Base-by-base conservation (phyloP, 2,329 filamentous ascomycete species). In the Cladophialophora bantiana region DNA sequence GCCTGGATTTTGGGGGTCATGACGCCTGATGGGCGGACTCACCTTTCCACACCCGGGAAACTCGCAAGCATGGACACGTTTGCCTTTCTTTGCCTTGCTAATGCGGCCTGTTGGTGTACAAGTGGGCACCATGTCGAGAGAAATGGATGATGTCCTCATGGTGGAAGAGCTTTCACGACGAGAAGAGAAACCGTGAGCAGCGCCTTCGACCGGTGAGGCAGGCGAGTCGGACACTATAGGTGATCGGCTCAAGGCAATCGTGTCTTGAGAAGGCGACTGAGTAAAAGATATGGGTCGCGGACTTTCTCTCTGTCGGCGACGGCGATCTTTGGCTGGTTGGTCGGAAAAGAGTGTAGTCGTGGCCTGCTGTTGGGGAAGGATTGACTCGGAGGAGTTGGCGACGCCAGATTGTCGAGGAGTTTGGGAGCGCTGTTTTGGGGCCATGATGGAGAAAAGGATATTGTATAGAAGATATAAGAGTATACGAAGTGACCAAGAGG, bases 1-100 rank as follows among this genome's bases (percentile, higher is more conserved):
- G 62, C 58, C 54, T 60, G 32, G 42, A 59, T 15, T 56, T 55
- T 61, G 59, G 59, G 63, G 54, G 50, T 60, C 59, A 26, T 34
- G 50, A 55, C 38, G 59, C 59, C 59, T 48, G 3, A 40, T 15
- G 38, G 50, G 50, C 38, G 31, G 12, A 72, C 78, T 66, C 68
- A 83, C 81, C 78, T 84, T 84, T 67, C 76, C 77, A 71, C 82
- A 84, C 45, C 81, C 81, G 15, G 80, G 79, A 66, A 75, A 81
- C 65, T 82, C 77, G 71, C 82, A 84, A 7, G 77, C 77, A 70
- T 84, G 82, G 13, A 84, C 82, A 59, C 81, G 79, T 73, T 83
- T 83, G 35, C 82, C 82, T 73, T 84, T 84, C 75, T 83, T 84
- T 12, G 82, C 82, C 72, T 83, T 84, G 75, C 82, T 84, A 70